phyloP scores from a whole-genome alignment of 169 alveolate species.

The Babesia gibsoni region DNA sequence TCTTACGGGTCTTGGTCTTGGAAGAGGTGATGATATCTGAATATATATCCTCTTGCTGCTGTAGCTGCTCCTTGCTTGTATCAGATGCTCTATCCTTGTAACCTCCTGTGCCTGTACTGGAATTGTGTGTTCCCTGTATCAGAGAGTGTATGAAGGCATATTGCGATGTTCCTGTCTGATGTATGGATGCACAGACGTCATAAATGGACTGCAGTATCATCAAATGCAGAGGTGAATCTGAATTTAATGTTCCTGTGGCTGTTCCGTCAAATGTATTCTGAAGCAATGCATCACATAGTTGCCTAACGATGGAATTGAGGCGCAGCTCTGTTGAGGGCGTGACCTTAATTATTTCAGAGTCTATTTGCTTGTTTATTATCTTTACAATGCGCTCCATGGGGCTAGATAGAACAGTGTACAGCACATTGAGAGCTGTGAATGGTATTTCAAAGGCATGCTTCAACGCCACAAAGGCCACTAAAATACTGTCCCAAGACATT shows the following conservation, averaged over 20 bases:
- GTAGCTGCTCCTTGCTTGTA: neutral
- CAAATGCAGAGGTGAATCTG: conserved; percentile 15
- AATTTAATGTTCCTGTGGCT: neutral
- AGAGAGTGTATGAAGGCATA: conserved; percentile 18
- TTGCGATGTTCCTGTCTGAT: conserved; percentile 34
- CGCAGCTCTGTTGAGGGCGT: conserved; percentile 18
- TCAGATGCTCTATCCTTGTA: neutral
- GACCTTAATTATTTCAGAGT: conserved; percentile 48
- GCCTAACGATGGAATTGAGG: conserved; percentile 16
- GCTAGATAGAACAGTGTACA: conserved; percentile 24
- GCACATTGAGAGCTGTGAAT: conserved; percentile 33
- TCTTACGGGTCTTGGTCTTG: neutral
- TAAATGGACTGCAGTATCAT: conserved; percentile 22
- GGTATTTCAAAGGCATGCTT: conserved; percentile 41
- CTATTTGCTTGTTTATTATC: conserved; percentile 29
- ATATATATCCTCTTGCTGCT: conserved; percentile 22
- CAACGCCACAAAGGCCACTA: conserved; percentile 17
- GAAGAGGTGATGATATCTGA: neutral
- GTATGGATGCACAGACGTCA: conserved; percentile 38
- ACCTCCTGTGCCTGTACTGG: neutral
- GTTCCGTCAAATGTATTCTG: neutral
- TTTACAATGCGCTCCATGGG: conserved; percentile 36
- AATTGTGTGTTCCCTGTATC: conserved; percentile 19
- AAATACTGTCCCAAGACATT: conserved; percentile 21
- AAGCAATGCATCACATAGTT: conserved; percentile 14